phyloP scores from a whole-genome alignment of 306 rosid genomes.

The Morella rubra region DNA sequence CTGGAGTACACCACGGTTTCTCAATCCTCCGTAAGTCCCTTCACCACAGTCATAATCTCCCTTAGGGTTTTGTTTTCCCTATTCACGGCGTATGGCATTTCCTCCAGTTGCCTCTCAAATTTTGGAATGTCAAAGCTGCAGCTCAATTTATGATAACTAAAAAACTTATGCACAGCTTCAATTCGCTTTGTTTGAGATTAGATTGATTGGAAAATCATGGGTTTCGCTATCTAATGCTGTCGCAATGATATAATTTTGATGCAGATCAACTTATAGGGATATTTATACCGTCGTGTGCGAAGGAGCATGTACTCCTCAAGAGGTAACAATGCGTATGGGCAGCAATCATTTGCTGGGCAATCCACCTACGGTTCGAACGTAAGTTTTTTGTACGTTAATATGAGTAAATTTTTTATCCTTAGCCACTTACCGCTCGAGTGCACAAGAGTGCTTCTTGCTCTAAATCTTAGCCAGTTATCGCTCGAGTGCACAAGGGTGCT shows the following conservation, averaged over 20 bases:
- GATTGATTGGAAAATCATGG: background rate
- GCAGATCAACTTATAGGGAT: conserved; percentile 21
- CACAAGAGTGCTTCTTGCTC: too few species aligned
- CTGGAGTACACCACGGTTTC: background rate
- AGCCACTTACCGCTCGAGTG: too few species aligned
- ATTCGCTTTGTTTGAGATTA: background rate
- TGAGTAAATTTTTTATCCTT: background rate
- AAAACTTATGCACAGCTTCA: background rate
- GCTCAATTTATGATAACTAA: background rate
- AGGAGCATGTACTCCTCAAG: conserved; percentile 77
- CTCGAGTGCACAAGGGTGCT: too few species aligned
- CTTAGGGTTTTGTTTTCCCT: conserved; percentile 6
- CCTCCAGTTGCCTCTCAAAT: background rate
- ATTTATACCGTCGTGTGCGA: conserved; percentile 26
- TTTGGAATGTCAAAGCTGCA: background rate
- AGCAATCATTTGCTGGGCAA: conserved; percentile 77
- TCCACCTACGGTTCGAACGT: conserved; percentile 82
- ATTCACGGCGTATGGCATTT: background rate
- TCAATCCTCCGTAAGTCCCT: background rate
- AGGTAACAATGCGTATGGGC: conserved; percentile 83
- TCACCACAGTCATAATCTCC: background rate
- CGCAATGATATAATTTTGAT: background rate
- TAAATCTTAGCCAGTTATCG: too few species aligned
- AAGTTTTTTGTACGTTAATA: conserved; percentile 1
- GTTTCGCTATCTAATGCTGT: background rate